Evolutionary conservation across 2,329 filamentous ascomycete genomes (phyloP).

Genomic region (Akanthomyces dipterigenus): DNA sequence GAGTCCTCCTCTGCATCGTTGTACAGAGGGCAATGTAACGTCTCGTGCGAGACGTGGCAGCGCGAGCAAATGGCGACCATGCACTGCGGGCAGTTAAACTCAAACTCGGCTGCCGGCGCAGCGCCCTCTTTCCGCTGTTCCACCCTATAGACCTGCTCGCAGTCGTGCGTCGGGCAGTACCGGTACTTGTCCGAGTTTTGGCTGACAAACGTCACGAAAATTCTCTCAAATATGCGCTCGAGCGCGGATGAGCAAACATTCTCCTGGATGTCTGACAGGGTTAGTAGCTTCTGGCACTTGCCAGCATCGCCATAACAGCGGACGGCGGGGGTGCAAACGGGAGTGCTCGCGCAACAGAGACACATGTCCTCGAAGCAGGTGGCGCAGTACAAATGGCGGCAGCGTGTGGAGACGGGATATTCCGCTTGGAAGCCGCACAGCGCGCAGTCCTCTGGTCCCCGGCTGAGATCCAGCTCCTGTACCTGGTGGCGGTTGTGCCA

Average conservation of each 20-base stretch:
- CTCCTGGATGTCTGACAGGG: neutral
- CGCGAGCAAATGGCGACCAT: constrained; percentile 4
- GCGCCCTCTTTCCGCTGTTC: neutral
- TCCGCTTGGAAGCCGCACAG: neutral
- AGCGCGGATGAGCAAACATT: neutral
- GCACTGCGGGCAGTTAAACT: constrained; percentile 8
- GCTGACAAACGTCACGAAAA: constrained; percentile 5
- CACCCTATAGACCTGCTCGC: constrained; percentile 8
- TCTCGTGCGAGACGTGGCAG: constrained; percentile 10
- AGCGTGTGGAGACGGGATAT: neutral
- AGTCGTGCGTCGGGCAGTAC: constrained; percentile 4
- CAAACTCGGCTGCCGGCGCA: neutral
- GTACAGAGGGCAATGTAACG: constrained; percentile 1
- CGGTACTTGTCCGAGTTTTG: constrained; percentile 4
- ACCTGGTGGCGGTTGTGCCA: neutral
- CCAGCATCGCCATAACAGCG: constrained; percentile 9
- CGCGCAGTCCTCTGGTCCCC: neutral
- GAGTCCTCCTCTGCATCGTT: neutral
- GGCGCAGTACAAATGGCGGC: constrained; percentile 3
- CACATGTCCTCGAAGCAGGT: constrained; percentile 10
- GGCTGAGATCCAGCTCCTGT: neutral
- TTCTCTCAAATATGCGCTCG: constrained; percentile 5
- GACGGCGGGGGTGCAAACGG: neutral
- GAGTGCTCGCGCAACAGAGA: neutral
- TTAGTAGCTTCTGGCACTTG: neutral